phyloP scores from a whole-genome alignment of 257 asterid species.

The Forsythia viridissima region DNA sequence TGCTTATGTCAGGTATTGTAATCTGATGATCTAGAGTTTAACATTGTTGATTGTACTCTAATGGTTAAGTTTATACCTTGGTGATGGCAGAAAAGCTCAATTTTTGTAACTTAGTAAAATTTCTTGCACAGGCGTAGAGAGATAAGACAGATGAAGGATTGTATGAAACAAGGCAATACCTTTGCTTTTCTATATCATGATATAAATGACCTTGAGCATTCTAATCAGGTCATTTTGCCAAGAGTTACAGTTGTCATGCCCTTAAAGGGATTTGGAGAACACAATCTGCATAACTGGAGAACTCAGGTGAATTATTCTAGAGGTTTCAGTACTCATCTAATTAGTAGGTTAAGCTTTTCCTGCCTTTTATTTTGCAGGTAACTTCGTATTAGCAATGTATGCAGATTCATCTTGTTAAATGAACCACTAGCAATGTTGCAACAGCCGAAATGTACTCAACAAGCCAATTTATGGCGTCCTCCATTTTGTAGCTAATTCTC shows the following conservation, averaged over 20 bases:
- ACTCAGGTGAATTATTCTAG: conserved; percentile 63
- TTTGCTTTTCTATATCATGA: conserved; percentile 76
- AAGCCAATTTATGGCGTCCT: conserved; percentile 13
- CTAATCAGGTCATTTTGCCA: conserved; percentile 78
- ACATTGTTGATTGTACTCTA: conserved; percentile 7
- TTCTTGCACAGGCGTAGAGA: conserved; percentile 73
- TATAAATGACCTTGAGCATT: conserved; percentile 80
- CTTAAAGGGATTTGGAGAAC: conserved; percentile 96
- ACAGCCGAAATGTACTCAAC: conserved; percentile 13
- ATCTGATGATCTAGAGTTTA: conserved; percentile 13
- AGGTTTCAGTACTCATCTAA: conserved; percentile 20
- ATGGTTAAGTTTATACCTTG: conserved; percentile 5
- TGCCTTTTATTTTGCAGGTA: conserved; percentile 12
- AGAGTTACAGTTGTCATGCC: conserved; percentile 97
- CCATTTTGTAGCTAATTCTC: conserved; percentile 1
- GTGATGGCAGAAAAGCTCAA: conserved; percentile 16
- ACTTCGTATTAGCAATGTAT: not conserved
- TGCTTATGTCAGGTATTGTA: conserved; percentile 77
- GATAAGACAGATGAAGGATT: conserved; percentile 60
- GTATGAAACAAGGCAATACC: conserved; percentile 60
- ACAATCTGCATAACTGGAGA: conserved; percentile 98
- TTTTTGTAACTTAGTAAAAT: conserved; percentile 11
- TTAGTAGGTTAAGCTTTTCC: conserved; percentile 13
- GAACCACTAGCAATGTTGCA: not conserved
- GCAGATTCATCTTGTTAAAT: conserved; percentile 6